Base-by-base conservation (phyloP, 805 yeast genomes). In the Candida yuanshanica region DNA sequence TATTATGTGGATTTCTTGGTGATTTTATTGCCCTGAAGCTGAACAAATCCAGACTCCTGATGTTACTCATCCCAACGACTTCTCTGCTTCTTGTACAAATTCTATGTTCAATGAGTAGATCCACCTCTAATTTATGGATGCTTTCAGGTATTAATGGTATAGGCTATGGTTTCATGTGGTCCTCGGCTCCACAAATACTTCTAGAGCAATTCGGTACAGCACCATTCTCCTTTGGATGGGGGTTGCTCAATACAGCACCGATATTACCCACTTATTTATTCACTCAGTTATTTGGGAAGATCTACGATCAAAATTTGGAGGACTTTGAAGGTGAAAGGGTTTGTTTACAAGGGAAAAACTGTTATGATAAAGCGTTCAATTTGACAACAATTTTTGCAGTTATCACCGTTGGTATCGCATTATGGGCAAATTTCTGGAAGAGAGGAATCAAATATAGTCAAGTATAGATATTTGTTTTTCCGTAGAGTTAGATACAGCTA, bases 121-220 rank as follows among this genome's bases (percentile, higher is more conserved):
- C 62, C 18, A 64, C 70, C 41, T 49, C 58, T 2, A 41, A 48
- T 20, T 58, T 85, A 49, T 69, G 80, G 60, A 33, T 69, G 23
- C 64, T 73, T 20, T 79, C 90, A 1, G 56, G 72, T n/a, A 53
- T 75, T 16, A 71, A 76, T 23, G 95, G 95, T 0, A 64, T 80
- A 27, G 82, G 81, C 31, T 85, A 85, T 60, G 95, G 95, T 1
- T 73, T 78, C 47, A 69, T 80, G 18, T 82, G 82, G 62, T 83
- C 90, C 37, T 69, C 82, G 8, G 73, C 76, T 60, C 93, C 95
- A 5, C 77, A 84, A n/a, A 75, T 85, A 17, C 72, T 82, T n/a
- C 75, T 87, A 14, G 91, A 85, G 48, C 60, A 72, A 9, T 84
- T 83, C 62, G 93, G 93, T 2, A 74, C 85, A 65, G 66, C 66